Conservation (phyloP, 139 green algal genomes). For the Coelastrella sp. region DNA sequence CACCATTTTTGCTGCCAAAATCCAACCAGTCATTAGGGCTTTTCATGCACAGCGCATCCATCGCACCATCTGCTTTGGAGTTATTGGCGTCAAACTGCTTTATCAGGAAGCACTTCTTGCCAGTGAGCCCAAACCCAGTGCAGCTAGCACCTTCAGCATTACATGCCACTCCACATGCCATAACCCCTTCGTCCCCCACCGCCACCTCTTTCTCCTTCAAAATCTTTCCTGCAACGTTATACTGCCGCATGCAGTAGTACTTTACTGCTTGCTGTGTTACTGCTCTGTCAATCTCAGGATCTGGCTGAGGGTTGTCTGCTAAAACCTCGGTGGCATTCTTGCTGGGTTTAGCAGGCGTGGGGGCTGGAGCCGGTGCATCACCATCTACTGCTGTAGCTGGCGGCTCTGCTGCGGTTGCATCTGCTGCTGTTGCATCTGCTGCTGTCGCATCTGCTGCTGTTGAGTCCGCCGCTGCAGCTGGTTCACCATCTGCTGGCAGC, state of each 20-base stretch:
- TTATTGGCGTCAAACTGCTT: constrained; percentile 36
- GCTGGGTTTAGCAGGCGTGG: background rate
- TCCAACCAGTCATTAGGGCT: constrained; percentile 35
- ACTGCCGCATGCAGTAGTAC: constrained; percentile 48
- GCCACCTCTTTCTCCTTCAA: background rate
- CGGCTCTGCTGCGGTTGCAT: background rate
- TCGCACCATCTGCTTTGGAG: constrained; percentile 17
- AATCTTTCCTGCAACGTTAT: constrained; percentile 37
- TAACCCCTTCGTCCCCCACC: constrained; percentile 23
- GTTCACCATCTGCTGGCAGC: background rate
- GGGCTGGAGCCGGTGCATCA: background rate
- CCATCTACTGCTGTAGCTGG: background rate
- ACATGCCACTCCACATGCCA: constrained; percentile 16
- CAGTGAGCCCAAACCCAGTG: constrained; percentile 26
- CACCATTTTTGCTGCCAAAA: constrained; percentile 29
- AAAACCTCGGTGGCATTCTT: constrained; percentile 15
- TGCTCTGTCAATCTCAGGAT: background rate
- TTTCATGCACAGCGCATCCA: constrained; percentile 45
- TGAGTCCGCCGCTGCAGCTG: constrained; percentile 1
- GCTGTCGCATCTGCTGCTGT: background rate
- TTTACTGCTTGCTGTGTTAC: constrained; percentile 21
- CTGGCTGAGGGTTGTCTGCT: background rate
- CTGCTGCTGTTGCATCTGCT: background rate
- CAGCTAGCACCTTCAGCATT: constrained; percentile 5
- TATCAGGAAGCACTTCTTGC: constrained; percentile 44